Conservation (phyloP, 768 basidiomycete genomes). For the Filobasidium wieringae region DNA sequence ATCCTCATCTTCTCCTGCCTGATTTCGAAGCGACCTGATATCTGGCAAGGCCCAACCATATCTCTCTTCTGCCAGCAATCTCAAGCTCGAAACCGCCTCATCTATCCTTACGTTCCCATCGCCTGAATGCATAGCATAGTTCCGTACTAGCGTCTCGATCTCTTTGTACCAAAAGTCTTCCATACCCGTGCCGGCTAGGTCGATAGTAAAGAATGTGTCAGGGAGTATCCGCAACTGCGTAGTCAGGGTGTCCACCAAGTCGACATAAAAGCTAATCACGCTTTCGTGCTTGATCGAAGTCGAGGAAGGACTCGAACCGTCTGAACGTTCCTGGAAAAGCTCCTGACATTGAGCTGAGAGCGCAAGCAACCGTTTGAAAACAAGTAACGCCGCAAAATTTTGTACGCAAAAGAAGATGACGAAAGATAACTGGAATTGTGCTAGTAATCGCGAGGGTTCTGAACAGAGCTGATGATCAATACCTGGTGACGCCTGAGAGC, state of each 20-base stretch:
- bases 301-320: neutral
- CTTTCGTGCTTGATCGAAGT: neutral
- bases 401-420: conserved; percentile 39
- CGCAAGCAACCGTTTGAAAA: conserved; percentile 38
- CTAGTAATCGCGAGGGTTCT: conserved; percentile 34
- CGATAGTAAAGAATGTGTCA: conserved; percentile 26
- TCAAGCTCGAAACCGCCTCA: conserved; percentile 3
- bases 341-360: conserved; percentile 28
- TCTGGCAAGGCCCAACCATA: conserved; percentile 24
- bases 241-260: conserved; percentile 15
- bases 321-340: conserved; percentile 15
- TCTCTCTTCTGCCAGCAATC: conserved; percentile 3
- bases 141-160: conserved; percentile 4
- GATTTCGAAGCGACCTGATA: neutral
- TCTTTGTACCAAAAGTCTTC: conserved; percentile 30
- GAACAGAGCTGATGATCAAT: neutral
- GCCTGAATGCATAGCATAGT: neutral
- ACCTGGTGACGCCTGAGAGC: neutral
- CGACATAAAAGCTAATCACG: neutral
- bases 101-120: neutral
- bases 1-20: neutral
- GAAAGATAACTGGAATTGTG: conserved; percentile 40
- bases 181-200: conserved; percentile 28
- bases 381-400: conserved; percentile 38
- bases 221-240: conserved; percentile 26